These are phyloP conservation scores for Penicillium daleae DNA, from an alignment of 495 filamentous ascomycete species.

Conservation along the genomic window DNA sequence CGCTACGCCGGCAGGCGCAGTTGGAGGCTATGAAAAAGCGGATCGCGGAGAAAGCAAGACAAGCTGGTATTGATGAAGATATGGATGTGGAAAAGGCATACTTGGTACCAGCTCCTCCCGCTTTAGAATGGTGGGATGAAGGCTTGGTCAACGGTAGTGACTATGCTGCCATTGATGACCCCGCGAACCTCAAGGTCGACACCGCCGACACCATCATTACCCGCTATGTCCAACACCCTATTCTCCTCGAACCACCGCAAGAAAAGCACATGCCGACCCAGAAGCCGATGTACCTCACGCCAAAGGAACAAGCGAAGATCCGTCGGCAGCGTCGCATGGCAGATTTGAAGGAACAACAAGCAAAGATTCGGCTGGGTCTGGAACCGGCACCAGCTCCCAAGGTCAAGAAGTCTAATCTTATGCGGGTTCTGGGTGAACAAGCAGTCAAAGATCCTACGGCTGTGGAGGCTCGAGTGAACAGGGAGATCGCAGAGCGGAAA, in stretches of 20 bases:
- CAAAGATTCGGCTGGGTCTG: conserved; percentile 89
- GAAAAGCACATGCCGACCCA: conserved; percentile 76
- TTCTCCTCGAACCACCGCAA: conserved; percentile 87
- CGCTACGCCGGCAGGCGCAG: conserved; percentile 80
- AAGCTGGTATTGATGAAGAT: conserved; percentile 89
- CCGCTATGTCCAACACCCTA: conserved; percentile 87
- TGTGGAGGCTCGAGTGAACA: conserved; percentile 90
- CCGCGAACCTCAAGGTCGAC: conserved; percentile 72
- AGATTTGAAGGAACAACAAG: conserved; percentile 92
- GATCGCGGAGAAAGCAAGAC: conserved; percentile 82
- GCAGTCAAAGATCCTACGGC: conserved; percentile 98
- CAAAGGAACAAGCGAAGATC: conserved; percentile 87
- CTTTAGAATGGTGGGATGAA: conserved; percentile 99
- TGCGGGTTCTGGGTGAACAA: conserved; percentile 96
- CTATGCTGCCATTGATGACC: conserved; percentile 69
- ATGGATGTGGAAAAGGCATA: conserved; percentile 87
- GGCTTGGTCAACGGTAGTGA: conserved; percentile 71
- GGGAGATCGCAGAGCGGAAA: conserved; percentile 84
- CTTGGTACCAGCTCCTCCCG: conserved; percentile 78
- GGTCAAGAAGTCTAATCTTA: conserved; percentile 92
- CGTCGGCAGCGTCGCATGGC: conserved; percentile 89
- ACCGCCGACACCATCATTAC: conserved; percentile 84
- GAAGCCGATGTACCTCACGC: conserved; percentile 92
- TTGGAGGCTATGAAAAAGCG: conserved; percentile 93
- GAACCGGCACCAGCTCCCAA: conserved; percentile 89